phyloP scores from a whole-genome alignment of 192 early-diverging fungal species.

The Spinellus fusiger region DNA sequence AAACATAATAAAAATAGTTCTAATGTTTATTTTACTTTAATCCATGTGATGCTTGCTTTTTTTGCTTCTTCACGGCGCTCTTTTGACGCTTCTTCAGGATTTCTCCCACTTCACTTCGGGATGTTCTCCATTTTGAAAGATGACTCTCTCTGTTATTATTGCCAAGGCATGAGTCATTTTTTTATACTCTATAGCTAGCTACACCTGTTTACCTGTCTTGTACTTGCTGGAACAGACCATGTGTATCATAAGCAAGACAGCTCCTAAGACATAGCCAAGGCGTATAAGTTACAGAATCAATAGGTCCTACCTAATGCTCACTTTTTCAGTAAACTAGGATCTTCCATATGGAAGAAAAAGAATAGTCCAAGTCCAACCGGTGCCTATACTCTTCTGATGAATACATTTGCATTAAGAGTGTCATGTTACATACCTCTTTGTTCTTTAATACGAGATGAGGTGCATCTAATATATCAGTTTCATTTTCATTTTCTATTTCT shows the following conservation, averaged over 20 bases:
- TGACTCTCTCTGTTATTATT: not conserved
- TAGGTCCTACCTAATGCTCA: not conserved
- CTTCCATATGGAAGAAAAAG: constrained; percentile 24
- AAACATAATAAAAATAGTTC: not conserved
- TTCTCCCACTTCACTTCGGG: not conserved
- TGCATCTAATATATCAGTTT: constrained; percentile 3
- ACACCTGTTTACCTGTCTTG: constrained; percentile 2
- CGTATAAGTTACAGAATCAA: not conserved
- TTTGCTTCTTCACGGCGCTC: constrained; percentile 6
- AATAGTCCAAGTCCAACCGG: constrained; percentile 11
- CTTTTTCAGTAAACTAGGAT: constrained; percentile 21
- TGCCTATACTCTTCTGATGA: not conserved
- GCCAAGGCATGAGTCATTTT: not conserved
- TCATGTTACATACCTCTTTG: not conserved
- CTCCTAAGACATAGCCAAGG: not conserved
- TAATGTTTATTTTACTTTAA: not conserved
- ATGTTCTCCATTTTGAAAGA: constrained; percentile 7
- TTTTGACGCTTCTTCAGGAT: constrained; percentile 17
- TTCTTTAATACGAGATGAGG: constrained; percentile 5
- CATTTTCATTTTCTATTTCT: not conserved
- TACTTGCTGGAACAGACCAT: constrained; percentile 6
- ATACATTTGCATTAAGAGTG: not conserved
- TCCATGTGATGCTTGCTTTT: constrained; percentile 1
- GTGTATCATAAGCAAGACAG: constrained; percentile 11
- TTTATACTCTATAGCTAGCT: not conserved